Evolutionary conservation across 2,329 filamentous ascomycete genomes (phyloP).

Genomic region (Elsinoe arachidis): DNA sequence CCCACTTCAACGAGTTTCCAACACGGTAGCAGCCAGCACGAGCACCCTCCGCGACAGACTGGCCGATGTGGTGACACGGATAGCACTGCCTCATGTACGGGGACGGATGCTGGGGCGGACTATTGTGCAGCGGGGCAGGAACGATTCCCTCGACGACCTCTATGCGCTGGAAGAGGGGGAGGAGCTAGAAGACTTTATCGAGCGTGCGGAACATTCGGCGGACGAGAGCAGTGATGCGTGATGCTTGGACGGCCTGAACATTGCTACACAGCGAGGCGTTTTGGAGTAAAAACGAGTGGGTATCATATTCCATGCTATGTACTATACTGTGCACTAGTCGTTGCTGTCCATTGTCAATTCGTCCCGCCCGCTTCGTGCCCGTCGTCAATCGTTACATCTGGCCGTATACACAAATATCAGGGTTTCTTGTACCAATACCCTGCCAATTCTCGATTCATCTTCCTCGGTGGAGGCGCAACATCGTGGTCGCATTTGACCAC

Average conservation of each 20-base stretch:
- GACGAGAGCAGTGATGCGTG: background rate
- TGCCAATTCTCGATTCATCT: conserved; percentile 14
- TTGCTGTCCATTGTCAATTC: background rate
- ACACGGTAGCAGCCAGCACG: conserved; percentile 3
- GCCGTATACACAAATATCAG: background rate
- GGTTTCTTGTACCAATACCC: conserved; percentile 16
- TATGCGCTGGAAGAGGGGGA: conserved; percentile 6
- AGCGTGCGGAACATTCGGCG: background rate
- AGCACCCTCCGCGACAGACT: conserved; percentile 35
- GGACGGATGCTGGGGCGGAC: background rate
- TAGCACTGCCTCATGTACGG: conserved; percentile 32
- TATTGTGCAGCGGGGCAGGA: background rate
- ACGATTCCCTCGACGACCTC: background rate
- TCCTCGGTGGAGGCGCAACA: conserved; percentile 16
- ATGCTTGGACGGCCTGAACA: background rate
- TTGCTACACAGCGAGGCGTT: background rate
- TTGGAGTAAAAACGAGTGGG: conserved; percentile 5
- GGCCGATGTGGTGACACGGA: conserved; percentile 34
- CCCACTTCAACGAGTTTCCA: conserved; percentile 50
- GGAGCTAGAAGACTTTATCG: conserved; percentile 5
- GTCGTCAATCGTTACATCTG: background rate
- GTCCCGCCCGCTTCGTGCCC: background rate
- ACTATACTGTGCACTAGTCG: background rate
- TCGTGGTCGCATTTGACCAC: conserved; percentile 14
- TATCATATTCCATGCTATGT: conserved; percentile 10